phyloP scores from a whole-genome alignment of 805 yeast genomes.

The Starmera amethionina region DNA sequence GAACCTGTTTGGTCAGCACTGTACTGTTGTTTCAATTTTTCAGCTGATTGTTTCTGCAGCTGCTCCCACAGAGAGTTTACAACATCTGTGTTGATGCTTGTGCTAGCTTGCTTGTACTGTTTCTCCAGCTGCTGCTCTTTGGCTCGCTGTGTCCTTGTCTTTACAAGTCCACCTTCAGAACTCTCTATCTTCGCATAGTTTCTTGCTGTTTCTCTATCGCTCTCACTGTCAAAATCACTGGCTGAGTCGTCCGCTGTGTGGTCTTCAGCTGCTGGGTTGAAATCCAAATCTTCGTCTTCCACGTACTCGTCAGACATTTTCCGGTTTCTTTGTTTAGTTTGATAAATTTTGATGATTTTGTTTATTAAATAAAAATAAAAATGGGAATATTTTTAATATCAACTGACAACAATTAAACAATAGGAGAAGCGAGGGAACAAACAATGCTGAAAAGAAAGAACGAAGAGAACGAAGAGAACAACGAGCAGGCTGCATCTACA shows the following conservation, averaged over 20 bases:
- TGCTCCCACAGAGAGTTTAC: constrained; percentile 47
- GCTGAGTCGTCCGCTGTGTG: constrained; percentile 18
- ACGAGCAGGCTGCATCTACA: constrained; percentile 32
- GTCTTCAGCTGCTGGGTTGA: constrained; percentile 13
- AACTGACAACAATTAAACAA: constrained; percentile 1
- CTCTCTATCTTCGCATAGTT: constrained; percentile 35
- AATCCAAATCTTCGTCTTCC: constrained; percentile 9
- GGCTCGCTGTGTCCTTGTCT: constrained; percentile 56
- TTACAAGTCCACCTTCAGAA: constrained; percentile 51
- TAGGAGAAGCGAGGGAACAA: constrained; percentile 16
- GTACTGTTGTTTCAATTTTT: constrained; percentile 15
- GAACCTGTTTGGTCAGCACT: constrained; percentile 7
- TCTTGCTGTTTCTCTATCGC: constrained; percentile 23
- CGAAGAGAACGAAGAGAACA: constrained; percentile 58
- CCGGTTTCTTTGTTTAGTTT: neutral
- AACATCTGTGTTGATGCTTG: constrained; percentile 25
- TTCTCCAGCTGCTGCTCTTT: constrained; percentile 27
- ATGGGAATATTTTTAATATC: neutral
- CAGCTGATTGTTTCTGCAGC: constrained; percentile 28
- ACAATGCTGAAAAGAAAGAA: constrained; percentile 43
- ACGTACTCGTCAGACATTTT: constrained; percentile 7
- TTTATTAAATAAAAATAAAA: neutral
- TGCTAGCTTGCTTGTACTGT: constrained; percentile 9
- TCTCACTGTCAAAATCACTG: constrained; percentile 27
- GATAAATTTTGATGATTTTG: neutral